Percentiles rank a stretch among this genome's conserved stretches.
These are phyloP conservation scores for Hysterangium stoloniferum DNA, from an alignment of 768 basidiomycete species.

Conservation along the genomic window DNA sequence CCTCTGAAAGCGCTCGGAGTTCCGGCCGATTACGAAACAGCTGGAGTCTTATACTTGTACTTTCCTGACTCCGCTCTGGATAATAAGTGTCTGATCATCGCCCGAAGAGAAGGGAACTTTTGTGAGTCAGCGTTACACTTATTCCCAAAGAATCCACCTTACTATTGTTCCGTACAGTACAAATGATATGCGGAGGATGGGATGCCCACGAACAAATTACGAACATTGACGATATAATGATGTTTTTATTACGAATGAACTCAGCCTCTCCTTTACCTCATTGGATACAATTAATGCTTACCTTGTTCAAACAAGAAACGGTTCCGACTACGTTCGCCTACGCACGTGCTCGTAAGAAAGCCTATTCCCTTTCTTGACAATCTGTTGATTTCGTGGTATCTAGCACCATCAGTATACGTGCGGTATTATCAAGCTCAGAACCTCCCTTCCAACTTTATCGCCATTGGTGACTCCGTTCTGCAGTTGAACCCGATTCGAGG, in stretches of 20 bases:
- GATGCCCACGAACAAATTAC: conserved; percentile 9
- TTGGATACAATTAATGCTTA: conserved; percentile 13
- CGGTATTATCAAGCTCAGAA: conserved; percentile 13
- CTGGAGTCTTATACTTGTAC: conserved; percentile 13
- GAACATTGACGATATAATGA: conserved; percentile 11
- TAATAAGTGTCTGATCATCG: conserved; percentile 8
- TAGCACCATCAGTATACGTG: conserved; percentile 15
- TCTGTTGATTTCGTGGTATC: not conserved
- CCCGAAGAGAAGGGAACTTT: conserved; percentile 3
- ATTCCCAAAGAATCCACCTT: not conserved
- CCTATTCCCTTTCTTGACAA: not conserved
- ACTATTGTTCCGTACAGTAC: not conserved
- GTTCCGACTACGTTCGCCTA: not conserved
- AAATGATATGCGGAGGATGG: conserved; percentile 15
- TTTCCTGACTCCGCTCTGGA: conserved; percentile 14
- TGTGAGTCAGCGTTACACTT: not conserved
- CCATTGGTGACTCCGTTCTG: conserved; percentile 18
- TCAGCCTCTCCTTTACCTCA: conserved; percentile 10
- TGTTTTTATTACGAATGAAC: conserved; percentile 1
- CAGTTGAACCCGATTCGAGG: conserved; percentile 18
- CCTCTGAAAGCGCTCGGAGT: conserved; percentile 11
- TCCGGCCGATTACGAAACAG: conserved; percentile 9
- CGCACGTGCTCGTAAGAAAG: conserved; percentile 7
- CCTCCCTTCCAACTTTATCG: conserved; percentile 20
- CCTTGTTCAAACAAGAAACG: conserved; percentile 13